phyloP scores from a whole-genome alignment of 2,329 filamentous ascomycete species.

The Claviceps fusiformis region DNA sequence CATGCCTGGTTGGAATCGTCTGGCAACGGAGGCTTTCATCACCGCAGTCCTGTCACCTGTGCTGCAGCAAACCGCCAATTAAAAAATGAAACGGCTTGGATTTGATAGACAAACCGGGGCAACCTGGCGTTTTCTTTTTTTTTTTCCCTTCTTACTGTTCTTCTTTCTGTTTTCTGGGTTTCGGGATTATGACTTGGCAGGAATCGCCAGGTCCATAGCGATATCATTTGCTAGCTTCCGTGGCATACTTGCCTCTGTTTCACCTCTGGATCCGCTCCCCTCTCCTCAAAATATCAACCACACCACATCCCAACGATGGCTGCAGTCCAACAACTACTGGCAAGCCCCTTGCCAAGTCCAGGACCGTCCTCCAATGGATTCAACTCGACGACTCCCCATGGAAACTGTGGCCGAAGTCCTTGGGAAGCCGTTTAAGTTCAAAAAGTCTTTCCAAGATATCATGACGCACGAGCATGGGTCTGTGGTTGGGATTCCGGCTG shows the following conservation, averaged over 20 bases:
- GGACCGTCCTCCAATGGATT: conserved; percentile 8
- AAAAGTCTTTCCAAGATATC: conserved; percentile 40
- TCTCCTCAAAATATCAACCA: no score
- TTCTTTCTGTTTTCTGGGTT: no score
- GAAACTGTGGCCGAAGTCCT: conserved; percentile 48
- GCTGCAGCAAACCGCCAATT: neutral
- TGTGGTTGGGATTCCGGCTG: conserved; percentile 53
- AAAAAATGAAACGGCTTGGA: neutral
- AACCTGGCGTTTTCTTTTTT: neutral
- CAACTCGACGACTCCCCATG: conserved; percentile 11
- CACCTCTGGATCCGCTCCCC: neutral
- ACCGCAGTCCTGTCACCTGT: neutral
- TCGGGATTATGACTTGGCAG: neutral
- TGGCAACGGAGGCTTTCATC: neutral
- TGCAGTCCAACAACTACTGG: conserved; percentile 24
- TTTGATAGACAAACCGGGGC: neutral
- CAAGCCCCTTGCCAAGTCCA: conserved; percentile 19
- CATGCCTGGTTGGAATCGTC: neutral
- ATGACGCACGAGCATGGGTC: conserved; percentile 41
- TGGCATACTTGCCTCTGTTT: neutral
- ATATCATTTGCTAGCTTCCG: neutral
- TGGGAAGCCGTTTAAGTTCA: conserved; percentile 55
- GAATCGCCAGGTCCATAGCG: neutral
- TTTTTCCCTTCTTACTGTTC: no score
- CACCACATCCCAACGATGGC: conserved; percentile 16